Evolutionary conservation across 768 basidiomycete genomes (phyloP).

Genomic region (Zangia roseola): DNA sequence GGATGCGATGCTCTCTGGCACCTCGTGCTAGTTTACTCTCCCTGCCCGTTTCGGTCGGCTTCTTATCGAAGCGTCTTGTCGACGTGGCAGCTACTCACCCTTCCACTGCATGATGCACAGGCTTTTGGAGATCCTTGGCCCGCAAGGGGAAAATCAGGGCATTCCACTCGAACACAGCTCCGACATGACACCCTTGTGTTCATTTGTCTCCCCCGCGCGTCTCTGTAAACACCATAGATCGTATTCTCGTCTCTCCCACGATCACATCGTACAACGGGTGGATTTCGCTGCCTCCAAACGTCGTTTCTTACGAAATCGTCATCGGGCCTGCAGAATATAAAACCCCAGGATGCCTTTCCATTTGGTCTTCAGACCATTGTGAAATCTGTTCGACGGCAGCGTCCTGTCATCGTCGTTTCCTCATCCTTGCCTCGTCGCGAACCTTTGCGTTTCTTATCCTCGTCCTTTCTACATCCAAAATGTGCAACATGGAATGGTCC

Average conservation of each 20-base stretch:
- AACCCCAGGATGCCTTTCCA: conserved; percentile 17
- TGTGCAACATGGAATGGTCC: conserved; percentile 64
- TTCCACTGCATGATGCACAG: conserved; percentile 13
- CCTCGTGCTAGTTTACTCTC: conserved; percentile 32
- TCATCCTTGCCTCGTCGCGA: background rate
- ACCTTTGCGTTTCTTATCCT: background rate
- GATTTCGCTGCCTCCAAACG: conserved; percentile 31
- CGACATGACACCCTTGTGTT: conserved; percentile 6
- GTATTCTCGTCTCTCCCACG: conserved; percentile 28
- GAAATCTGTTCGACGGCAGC: background rate
- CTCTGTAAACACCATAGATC: conserved; percentile 12
- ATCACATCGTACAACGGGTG: conserved; percentile 30
- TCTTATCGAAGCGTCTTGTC: conserved; percentile 26
- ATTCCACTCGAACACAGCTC: conserved; percentile 21
- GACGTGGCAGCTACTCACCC: conserved; percentile 26
- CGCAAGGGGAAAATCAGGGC: conserved; percentile 31
- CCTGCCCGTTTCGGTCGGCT: conserved; percentile 23
- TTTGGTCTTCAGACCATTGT: background rate
- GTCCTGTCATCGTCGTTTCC: background rate
- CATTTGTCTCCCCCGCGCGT: conserved; percentile 1
- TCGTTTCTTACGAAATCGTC: conserved; percentile 30
- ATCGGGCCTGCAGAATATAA: conserved; percentile 27
- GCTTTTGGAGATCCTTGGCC: conserved; percentile 18
- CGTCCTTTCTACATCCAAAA: conserved; percentile 22
- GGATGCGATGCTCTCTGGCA: conserved; percentile 16